Evolutionary conservation across 345 rosid genomes (phyloP), one percentile per base, ranked within the genome.

Genomic region (Salix arbutifolia): DNA sequence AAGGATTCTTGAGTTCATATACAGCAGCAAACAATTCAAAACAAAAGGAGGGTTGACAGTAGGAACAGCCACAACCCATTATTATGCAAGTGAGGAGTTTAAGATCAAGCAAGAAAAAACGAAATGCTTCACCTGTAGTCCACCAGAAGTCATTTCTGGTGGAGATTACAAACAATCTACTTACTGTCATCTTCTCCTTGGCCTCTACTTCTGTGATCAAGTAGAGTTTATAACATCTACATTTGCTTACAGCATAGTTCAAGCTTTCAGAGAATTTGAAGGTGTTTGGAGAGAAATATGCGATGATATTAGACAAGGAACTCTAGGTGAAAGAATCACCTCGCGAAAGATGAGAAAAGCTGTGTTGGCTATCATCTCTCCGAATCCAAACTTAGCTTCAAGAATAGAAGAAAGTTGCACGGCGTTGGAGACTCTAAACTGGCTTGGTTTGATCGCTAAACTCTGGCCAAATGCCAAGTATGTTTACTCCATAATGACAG

Each of bases 11-110:
- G 99, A 93, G 77, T 88, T 95, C 44, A 95, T 95, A 73, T 95
- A 95, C 73, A 85, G 97, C 65, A 90, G 99, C 74, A 93, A 91
- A 67, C 90, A 79, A 62, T 91, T 84, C 82, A 90, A 88, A 85
- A 90, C 99, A 26, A 76, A 79, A 73, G 97, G 97, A 67, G 97
- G 93, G 3, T 69, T 91, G 66, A 88, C 84, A 10, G 89, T 77
- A 38, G 99, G 96, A 79, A 95, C 99, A 14, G 99, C 99, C 37
- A 95, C 99, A 61, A 82, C 99, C 25, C 99, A 95, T 65, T 91
- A 88, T 79, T 95, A 86, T 65, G 85, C 89, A n/a, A 95, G 97
- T 72, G 88, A 95, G 84, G 97, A 95, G 83, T 95, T 91, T 82
- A 89, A 81, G 76, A 88, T 86, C 74, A 95, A 93, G 84, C 97